These are phyloP conservation scores for Fusarium buharicum DNA, from an alignment of 2,329 filamentous ascomycete species.

Conservation along the genomic window DNA sequence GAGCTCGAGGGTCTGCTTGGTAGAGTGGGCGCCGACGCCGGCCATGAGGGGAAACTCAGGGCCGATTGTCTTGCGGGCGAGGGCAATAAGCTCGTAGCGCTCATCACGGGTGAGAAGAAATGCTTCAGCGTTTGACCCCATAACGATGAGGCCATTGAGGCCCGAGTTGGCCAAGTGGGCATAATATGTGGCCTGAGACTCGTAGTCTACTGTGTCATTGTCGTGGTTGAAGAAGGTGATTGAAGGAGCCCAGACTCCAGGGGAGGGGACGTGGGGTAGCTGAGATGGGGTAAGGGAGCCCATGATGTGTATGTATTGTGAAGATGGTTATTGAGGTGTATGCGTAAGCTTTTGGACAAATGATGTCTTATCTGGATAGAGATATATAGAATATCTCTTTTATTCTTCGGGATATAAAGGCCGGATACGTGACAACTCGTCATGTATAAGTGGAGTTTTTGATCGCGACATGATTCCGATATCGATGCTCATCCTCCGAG, in stretches of 20 bases:
- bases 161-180: slow-evolving; percentile 61
- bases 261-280: slow-evolving; percentile 44
- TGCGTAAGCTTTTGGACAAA: neutral
- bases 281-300: slow-evolving; percentile 28
- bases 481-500: slow-evolving; percentile 3
- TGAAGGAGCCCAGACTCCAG: slow-evolving; percentile 62
- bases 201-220: slow-evolving; percentile 60
- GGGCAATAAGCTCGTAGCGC: slow-evolving; percentile 63
- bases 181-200: slow-evolving; percentile 62
- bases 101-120: slow-evolving; percentile 70
- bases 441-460: slow-evolving; percentile 30
- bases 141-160: slow-evolving; percentile 62
- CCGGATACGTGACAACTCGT: slow-evolving; percentile 8
- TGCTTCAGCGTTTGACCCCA: slow-evolving; percentile 66
- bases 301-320: slow-evolving; percentile 6
- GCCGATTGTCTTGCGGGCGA: slow-evolving; percentile 79
- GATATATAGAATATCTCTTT: slow-evolving; percentile 7
- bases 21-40: slow-evolving; percentile 73
- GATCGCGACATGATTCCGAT: slow-evolving; percentile 29
- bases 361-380: neutral
- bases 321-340: neutral
- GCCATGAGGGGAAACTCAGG: slow-evolving; percentile 88
- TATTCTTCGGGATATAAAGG: neutral
- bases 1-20: slow-evolving; percentile 69
- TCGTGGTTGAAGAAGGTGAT: slow-evolving; percentile 64